These are phyloP conservation scores for Panicum hallii DNA, from an alignment of 202 grass and related monocot species.

Conservation along the genomic window DNA sequence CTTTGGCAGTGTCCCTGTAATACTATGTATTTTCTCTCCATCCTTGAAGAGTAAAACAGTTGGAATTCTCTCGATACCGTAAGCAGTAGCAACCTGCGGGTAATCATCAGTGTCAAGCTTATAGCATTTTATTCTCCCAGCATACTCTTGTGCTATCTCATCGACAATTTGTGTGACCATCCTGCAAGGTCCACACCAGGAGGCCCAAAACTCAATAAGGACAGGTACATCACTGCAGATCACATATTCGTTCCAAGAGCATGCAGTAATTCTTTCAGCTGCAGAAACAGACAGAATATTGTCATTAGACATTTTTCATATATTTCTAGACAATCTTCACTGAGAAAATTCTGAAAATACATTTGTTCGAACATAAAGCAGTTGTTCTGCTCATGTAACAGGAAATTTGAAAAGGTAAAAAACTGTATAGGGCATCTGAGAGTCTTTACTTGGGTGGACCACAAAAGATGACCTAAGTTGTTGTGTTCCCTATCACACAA, in stretches of 20 bases:
- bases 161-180: constrained; percentile 72
- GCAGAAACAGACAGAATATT: constrained; percentile 46
- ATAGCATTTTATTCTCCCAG: constrained; percentile 78
- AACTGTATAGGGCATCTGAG: constrained; percentile 8
- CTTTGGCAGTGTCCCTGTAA: constrained; percentile 90
- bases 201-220: constrained; percentile 90
- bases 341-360: background rate
- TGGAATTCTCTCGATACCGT: constrained; percentile 72
- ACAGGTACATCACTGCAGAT: constrained; percentile 82
- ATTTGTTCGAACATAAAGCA: background rate
- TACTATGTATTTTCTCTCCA: constrained; percentile 77
- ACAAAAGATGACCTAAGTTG: constrained; percentile 28
- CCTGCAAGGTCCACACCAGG: constrained; percentile 89
- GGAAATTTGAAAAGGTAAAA: background rate
- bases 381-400: constrained; percentile 21
- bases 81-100: constrained; percentile 63
- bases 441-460: constrained; percentile 8
- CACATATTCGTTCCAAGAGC: constrained; percentile 78
- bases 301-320: constrained; percentile 33
- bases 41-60: constrained; percentile 92
- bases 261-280: constrained; percentile 84
- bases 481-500: background rate
- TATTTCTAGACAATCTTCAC: constrained; percentile 1
- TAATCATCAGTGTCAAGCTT: constrained; percentile 82
- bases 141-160: constrained; percentile 84